phyloP scores from a whole-genome alignment of 2,329 filamentous ascomycete genomes.

The Apiospora marii region DNA sequence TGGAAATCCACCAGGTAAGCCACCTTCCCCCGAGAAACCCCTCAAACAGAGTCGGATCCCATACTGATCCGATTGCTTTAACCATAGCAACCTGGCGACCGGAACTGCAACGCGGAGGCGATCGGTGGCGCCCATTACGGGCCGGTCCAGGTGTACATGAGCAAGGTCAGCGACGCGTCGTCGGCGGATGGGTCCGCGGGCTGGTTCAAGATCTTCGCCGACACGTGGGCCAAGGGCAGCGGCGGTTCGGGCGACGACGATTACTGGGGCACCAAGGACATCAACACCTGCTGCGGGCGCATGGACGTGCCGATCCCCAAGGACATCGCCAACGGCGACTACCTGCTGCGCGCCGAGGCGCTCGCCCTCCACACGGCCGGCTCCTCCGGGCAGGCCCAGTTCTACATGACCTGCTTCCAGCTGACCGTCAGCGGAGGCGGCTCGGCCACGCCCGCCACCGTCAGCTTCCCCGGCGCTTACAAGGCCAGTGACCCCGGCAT shows the following conservation, averaged over 20 bases:
- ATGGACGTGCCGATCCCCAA: constrained; percentile 52
- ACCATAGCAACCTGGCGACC: constrained; percentile 56
- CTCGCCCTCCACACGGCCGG: constrained; percentile 53
- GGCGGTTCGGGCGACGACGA: constrained; percentile 51
- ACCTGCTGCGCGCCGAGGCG: constrained; percentile 53
- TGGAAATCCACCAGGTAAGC: constrained; percentile 50
- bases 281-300: constrained; percentile 50
- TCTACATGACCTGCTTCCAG: constrained; percentile 45
- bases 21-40: constrained; percentile 43
- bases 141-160: constrained; percentile 60
- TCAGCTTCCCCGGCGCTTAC: constrained; percentile 53
- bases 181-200: constrained; percentile 50
- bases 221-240: constrained; percentile 48
- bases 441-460: constrained; percentile 41
- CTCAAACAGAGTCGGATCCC: constrained; percentile 39
- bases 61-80: constrained; percentile 43
- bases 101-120: constrained; percentile 54
- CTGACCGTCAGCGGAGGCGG: constrained; percentile 40
- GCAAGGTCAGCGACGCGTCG: constrained; percentile 56
- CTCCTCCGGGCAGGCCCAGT: constrained; percentile 42
- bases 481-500: constrained; percentile 54
- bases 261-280: constrained; percentile 54
- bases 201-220: constrained; percentile 63
- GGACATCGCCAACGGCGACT: constrained; percentile 48
- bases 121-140: constrained; percentile 64